Evolutionary conservation across 306 rosid genomes (phyloP), one percentile per base, ranked within the genome.

Genomic region (Gynostemma pentaphyllum): DNA sequence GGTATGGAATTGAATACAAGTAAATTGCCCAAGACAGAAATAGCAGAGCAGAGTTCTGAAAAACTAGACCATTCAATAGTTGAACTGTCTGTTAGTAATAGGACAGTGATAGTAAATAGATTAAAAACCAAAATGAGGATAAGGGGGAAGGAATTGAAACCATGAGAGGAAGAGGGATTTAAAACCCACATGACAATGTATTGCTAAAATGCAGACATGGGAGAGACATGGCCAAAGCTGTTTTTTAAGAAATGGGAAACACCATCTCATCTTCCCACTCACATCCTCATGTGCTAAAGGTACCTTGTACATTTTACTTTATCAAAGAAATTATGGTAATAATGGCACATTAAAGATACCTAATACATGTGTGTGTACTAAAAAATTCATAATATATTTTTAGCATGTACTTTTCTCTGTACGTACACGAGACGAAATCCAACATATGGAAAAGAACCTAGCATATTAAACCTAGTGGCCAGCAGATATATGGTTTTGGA

Each of bases 201-300:
- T 67, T 19, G 74, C 61, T 61, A 42, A 74, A 56, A 56, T 49
- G 82, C 72, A 65, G 88, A 73, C 83, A 72, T 10, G 47, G 71
- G 6, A 11, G 80, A 68, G 39, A 79, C 29, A 16, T 47, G 74
- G 70, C 74, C 78, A 36, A 74, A 44, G 75, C 74, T 66, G 70
- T 71, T 67, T n/a, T n/a, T 50, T 55, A 36, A 70, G 23, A 73
- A 66, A 63, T 47, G 65, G 79, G 92, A 74, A 72, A 75, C 80
- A 57, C 61, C 29, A 48, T 83, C 70, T 66, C 68, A 42, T 72
- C 71, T 54, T 61, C 69, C 74, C 47, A 61, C 64, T 71, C 72
- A 65, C 71, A 57, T 48, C 68, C 74, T 71, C 81, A 69, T 70
- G 74, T 71, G 74, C 79, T 37, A 34, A 57, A 57, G 64, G 36